Base-by-base conservation (phyloP, 805 yeast species). In the Candida stauntonica region DNA sequence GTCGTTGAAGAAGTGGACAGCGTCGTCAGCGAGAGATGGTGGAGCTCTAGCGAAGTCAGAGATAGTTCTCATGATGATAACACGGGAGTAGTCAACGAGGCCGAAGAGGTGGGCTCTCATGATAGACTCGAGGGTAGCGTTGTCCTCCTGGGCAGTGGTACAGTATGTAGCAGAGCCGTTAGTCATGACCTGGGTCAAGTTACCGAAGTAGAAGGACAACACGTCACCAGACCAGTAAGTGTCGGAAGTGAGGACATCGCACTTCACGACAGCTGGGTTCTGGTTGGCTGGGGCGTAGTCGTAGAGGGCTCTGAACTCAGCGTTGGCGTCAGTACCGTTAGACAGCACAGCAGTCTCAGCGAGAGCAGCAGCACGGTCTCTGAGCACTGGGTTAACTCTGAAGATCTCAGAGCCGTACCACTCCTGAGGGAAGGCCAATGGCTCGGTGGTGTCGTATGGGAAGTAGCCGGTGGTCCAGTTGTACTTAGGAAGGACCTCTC, bases 381-480 rank as follows among this genome's bases (percentile, higher is more conserved):
- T 38, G 17, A 42, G 27, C 7, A 16, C 21, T 13, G 39, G 39
- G 38, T 42, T 42, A 24, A 42, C 37, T 35, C 39, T 38, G 38
- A 42, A 42, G 28, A 42, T 36, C 36, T 42, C 46, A 17, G 42
- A 27, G 20, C 46, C 46, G 33, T 42, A 42, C 46, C 46, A 42
- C 29, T 38, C 40, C 35, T 42, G 29, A 31, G 46, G 46, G 42
- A 35, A 42, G 24, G 38, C 42, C 16, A 35, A 26, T 38, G 46
- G 46, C 19, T n/a, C 16, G 13, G 33, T 26, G 29, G 46, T 42
- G 31, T 42, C 46, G 42, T 31, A 42, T 32, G 46, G 46, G 46
- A 38, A 42, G 39, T 42, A 42, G 13, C 46, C 46, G 7, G 46
- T 42, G 31, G 40, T 33, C 46, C 46, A 42, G 33, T 42, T 38